A percentile compares a stretch with the other conserved stretches of the same genome.
Evolutionary conservation across 2,329 filamentous ascomycete genomes (phyloP).

Genomic region (Monascus ruber): DNA sequence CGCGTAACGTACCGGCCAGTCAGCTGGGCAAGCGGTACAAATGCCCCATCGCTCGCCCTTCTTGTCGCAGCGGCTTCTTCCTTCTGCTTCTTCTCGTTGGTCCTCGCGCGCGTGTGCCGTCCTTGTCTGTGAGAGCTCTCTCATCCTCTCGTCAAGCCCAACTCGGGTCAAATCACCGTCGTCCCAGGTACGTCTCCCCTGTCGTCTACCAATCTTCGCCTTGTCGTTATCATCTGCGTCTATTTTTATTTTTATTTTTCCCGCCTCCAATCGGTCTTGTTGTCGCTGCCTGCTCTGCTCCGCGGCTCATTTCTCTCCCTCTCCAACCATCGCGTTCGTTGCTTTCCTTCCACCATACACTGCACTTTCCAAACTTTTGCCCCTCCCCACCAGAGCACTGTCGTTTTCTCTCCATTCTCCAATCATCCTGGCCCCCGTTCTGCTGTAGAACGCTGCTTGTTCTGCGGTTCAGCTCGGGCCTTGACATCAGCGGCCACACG

Average conservation of each 20-base stretch:
- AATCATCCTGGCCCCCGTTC: too few relatives aligned
- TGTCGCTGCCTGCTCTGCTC: background rate
- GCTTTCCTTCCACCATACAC: conserved; percentile 4
- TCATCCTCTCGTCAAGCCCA: conserved; percentile 4
- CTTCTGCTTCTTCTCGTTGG: conserved; percentile 32
- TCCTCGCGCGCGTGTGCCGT: conserved; percentile 5
- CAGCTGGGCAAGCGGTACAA: conserved; percentile 23
- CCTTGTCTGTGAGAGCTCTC: background rate
- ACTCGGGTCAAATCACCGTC: conserved; percentile 14
- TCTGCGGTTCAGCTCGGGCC: too few relatives aligned
- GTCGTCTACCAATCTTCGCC: conserved; percentile 6
- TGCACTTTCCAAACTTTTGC: conserved; percentile 1
- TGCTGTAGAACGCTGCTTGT: too few relatives aligned
- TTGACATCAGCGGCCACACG: too few relatives aligned
- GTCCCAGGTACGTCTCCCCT: conserved; percentile 12
- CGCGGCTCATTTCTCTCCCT: background rate
- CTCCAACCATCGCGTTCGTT: conserved; percentile 2
- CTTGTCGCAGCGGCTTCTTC: conserved; percentile 22
- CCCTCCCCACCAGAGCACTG: conserved; percentile 6
- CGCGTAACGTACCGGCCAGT: conserved; percentile 12
- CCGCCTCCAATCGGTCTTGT: background rate
- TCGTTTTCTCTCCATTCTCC: too few relatives aligned
- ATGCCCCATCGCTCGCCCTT: conserved; percentile 30
- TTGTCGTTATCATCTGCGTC: conserved; percentile 3
- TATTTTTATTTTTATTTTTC: background rate